A percentile compares a stretch with the other conserved stretches of the same genome.
These are phyloP conservation scores for Phaeolepiota aurea DNA, from an alignment of 768 basidiomycete species.

Conservation along the genomic window DNA sequence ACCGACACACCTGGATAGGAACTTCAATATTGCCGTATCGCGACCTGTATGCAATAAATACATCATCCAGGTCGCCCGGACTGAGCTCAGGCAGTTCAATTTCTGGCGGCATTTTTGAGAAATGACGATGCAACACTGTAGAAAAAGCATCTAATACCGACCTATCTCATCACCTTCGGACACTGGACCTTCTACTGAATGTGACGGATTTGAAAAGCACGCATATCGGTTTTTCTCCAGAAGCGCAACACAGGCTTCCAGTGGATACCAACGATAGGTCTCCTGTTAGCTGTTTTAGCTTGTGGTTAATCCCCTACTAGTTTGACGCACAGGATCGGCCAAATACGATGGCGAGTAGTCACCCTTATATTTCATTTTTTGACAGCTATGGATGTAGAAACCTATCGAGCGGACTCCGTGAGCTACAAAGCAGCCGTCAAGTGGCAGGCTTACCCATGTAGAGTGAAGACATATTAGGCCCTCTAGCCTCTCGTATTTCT, in stretches of 20 bases:
- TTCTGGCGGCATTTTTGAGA: no score
- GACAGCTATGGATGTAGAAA: slow-evolving; percentile 87
- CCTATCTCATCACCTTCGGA: not conserved
- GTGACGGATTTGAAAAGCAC: slow-evolving; percentile 57
- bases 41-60: not conserved
- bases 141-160: no score
- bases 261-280: slow-evolving; percentile 68
- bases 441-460: slow-evolving; percentile 69
- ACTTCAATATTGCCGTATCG: not conserved
- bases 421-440: not conserved
- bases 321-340: slow-evolving; percentile 63
- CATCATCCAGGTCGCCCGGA: not conserved
- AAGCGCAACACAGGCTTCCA: slow-evolving; percentile 47
- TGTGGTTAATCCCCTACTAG: not conserved
- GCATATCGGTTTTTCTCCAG: slow-evolving; percentile 65
- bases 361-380: slow-evolving; percentile 95
- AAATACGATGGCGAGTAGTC: slow-evolving; percentile 87
- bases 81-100: not conserved
- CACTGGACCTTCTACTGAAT: slow-evolving; percentile 29
- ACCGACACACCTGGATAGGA: not conserved
- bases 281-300: slow-evolving; percentile 36
- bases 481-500: slow-evolving; percentile 70
- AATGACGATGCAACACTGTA: no score
- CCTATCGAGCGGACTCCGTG: slow-evolving; percentile 49
- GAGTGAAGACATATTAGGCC: slow-evolving; percentile 50